Evolutionary conservation across 805 yeast species (phyloP), one percentile per base, ranked within the genome.

Genomic region (Sugiyamaella mastotermitis): DNA sequence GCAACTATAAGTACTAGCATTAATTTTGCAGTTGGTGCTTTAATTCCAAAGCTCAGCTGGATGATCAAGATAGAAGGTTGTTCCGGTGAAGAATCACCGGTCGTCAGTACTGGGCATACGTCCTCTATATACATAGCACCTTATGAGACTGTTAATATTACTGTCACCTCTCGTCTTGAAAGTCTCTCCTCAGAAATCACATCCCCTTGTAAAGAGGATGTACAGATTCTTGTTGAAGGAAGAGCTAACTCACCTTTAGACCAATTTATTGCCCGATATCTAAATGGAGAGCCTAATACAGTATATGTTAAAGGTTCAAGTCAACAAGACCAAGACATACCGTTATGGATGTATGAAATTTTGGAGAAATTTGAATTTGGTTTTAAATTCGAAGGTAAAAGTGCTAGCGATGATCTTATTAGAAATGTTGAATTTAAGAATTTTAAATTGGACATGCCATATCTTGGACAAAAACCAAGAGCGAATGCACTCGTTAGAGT

Each of bases 1-100:
- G 14, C 30, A 13, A 27, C 9, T 11, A 14, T 27, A 10, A 11
- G 17, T n/a, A 27, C 30, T 6, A 10, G 14, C 30, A 6, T 6
- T 15, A n/a, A n/a, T 7, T 27, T 51, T 7, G 26, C 43, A 2
- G 31, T 43, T 5, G 31, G 32, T 5, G 58, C 50, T 8, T 13
- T 24, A 27, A 18, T 59, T n/a, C 64, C 64, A 1, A 31, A 41
- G 6, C 26, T 57, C 17, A 22, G 36, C 4, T 59, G 64, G 64
- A 28, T 31, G 1, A 33, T 57, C 7, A 45, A 45, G 37, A 45
- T 59, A 2, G 48, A 48, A 1, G 61, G 56, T n/a, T 59, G 64
- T 31, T 11, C 33, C 14, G n/a, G n/a, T n/a, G 26, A 23, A 10
- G 26, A 10, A 10, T 21, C 37, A 6, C 39, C 39, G 19, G 47